Percentiles rank a stretch among this genome's conserved stretches.
phyloP scores from a whole-genome alignment of 345 rosid genomes.

The Rhodamnia argentea region DNA sequence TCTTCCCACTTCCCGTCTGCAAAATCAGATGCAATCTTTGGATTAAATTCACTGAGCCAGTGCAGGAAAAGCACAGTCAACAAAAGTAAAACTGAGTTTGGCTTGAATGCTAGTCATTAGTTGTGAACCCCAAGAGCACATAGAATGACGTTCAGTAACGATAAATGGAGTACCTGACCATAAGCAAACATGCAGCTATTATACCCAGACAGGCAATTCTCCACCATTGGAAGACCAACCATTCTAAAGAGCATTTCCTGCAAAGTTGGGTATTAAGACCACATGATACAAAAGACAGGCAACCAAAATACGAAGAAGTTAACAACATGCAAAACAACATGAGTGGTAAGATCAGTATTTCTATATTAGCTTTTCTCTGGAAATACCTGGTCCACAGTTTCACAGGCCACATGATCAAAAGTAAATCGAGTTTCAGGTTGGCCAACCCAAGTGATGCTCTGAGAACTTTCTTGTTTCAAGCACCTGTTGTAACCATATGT shows the following conservation, averaged over 20 bases:
- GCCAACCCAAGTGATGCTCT: slow-evolving; percentile 72
- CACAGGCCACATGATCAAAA: slow-evolving; percentile 92
- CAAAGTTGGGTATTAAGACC: slow-evolving; percentile 3
- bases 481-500: slow-evolving; percentile 67
- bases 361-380: not conserved
- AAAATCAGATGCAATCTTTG: slow-evolving; percentile 5
- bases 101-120: not conserved
- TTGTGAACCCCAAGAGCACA: not conserved
- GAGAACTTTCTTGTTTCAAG: slow-evolving; percentile 85
- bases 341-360: not conserved
- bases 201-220: slow-evolving; percentile 95
- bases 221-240: slow-evolving; percentile 90
- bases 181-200: slow-evolving; percentile 98
- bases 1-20: slow-evolving; percentile 99
- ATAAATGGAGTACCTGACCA: slow-evolving; percentile 68
- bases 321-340: not conserved
- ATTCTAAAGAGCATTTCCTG: slow-evolving; percentile 87
- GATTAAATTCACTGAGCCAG: not conserved
- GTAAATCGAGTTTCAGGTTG: slow-evolving; percentile 83
- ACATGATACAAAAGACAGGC: not conserved
- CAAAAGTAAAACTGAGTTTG: not conserved
- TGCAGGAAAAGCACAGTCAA: not conserved
- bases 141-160: not conserved
- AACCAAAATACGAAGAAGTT: not conserved
- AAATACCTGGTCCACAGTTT: slow-evolving; percentile 79